Conservation (phyloP, 257 asterid genomes). For the Solanum gandarillasii region DNA sequence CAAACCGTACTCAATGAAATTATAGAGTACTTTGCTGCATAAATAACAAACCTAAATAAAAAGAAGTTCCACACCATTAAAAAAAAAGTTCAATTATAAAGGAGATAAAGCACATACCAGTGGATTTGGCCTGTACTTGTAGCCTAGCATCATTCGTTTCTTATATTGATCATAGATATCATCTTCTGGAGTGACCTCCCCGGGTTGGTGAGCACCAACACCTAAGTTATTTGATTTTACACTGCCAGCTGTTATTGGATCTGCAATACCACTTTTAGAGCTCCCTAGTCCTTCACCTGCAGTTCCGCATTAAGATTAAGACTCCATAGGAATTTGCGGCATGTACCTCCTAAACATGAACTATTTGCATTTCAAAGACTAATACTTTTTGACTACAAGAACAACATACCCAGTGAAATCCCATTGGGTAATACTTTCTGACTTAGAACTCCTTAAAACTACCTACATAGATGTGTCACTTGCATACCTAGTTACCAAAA, state of each 20-base stretch:
- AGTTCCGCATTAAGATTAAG: neutral
- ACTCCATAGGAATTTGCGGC: neutral
- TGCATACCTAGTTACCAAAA: neutral
- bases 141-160: constrained; percentile 96
- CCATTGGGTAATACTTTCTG: neutral
- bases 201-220: constrained; percentile 84
- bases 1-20: neutral
- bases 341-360: neutral
- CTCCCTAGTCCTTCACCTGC: constrained; percentile 93
- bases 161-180: constrained; percentile 94
- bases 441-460: neutral
- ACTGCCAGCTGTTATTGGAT: constrained; percentile 74
- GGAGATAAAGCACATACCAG: constrained; percentile 30
- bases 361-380: neutral
- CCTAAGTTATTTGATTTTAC: constrained; percentile 79
- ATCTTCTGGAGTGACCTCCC: constrained; percentile 80
- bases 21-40: neutral
- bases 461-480: neutral
- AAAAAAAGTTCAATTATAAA: neutral
- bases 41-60: neutral
- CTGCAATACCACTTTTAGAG: constrained; percentile 74
- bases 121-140: constrained; percentile 82
- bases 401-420: neutral
- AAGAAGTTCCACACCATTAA: neutral
- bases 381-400: neutral